Evolutionary conservation across 2,329 filamentous ascomycete species (phyloP), one percentile per base, ranked within the genome.

Genomic region (Phialocephala sp.): DNA sequence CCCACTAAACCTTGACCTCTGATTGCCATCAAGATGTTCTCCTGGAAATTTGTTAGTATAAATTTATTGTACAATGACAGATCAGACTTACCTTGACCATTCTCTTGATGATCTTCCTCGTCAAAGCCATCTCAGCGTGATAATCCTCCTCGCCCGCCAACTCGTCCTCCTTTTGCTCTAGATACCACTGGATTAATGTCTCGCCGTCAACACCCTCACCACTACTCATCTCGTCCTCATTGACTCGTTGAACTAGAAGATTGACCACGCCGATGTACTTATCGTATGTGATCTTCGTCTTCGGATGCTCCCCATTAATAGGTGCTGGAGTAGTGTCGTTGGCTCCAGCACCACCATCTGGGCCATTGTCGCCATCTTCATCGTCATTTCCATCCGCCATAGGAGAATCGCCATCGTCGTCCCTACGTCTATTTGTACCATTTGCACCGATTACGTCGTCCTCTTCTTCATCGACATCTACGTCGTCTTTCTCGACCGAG

Each of bases 401-500:
- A 2, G 83, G 80, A 43, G 81, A 82, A 68, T 86, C 78, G 50
- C 81, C 80, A 72, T 85, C 79, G 66, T 78, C 72, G 72, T 84
- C 78, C 73, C 78, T 73, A 71, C 79, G 56, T 54, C 69, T 59
- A 24, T 67, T 73, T 75, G 80, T 52, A 80, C 83, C 64, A 80
- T 77, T 67, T 83, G 82, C 68, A 81, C 81, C 66, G 65, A 77
- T n/a, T 74, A 78, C 41, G n/a, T 81, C 82, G 22, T 88, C 87
- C 22, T 91, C 90, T 2, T 92, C 90, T 6, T 89, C 93, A 61
- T 97, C 93, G 67, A 99, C 90, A 75, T 98, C 94, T 18, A 99
- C 89, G 73, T 99, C 95, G 73, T 99, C 95, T 75, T 98, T 95
- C 79, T 99, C 95, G 32, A 99, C 95, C 1, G 91, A 95, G 74